Conservation (phyloP, 768 basidiomycete genomes). For the Suillus variegatus region DNA sequence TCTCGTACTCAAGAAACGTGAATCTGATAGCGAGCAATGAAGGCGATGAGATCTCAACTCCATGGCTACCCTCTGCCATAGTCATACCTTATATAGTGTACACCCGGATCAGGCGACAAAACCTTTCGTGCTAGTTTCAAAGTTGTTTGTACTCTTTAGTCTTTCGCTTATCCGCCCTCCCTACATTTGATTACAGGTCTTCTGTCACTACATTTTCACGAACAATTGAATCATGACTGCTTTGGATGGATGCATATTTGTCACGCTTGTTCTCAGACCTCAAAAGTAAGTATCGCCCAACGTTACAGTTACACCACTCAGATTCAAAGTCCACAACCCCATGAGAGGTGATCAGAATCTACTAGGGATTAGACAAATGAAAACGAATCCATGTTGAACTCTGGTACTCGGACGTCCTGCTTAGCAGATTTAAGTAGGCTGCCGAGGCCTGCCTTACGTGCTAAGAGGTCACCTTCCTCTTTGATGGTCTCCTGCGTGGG, state of each 20-base stretch:
- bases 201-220: not conserved
- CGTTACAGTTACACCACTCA: not conserved
- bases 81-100: constrained; percentile 6
- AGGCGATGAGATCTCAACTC: constrained; percentile 1
- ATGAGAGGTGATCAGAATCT: not conserved
- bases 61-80: not conserved
- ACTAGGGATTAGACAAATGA: constrained; percentile 57
- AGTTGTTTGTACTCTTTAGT: constrained; percentile 3
- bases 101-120: constrained; percentile 3
- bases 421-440: constrained; percentile 90
- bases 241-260: not conserved
- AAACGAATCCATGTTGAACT: constrained; percentile 89
- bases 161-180: not conserved
- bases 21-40: constrained; percentile 61
- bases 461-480: constrained; percentile 60
- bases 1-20: constrained; percentile 87
- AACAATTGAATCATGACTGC: constrained; percentile 1
- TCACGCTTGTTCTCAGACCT: not conserved
- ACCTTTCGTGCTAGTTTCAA: not conserved
- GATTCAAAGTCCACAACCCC: not conserved
- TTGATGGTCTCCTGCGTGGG: constrained; percentile 33
- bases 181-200: not conserved
- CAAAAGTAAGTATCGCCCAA: not conserved
- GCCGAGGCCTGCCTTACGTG: constrained; percentile 75
- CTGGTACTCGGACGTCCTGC: constrained; percentile 80